Conservation (phyloP, 176 grass and related monocot genomes). For the Carex littledalei region DNA sequence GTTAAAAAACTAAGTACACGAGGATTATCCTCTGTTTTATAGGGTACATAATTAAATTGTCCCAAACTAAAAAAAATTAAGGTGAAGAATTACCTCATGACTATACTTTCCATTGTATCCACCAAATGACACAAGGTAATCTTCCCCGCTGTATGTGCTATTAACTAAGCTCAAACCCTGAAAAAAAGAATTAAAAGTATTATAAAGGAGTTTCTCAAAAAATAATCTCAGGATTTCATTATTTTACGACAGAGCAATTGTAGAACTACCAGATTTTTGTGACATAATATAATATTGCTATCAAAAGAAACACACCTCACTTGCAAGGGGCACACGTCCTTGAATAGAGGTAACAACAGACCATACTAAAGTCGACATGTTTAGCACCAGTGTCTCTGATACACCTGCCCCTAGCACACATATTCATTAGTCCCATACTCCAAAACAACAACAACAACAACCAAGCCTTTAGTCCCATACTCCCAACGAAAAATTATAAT, state of each 20-base stretch:
- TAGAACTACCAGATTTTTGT: not conserved
- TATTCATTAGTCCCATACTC: slow-evolving; percentile 6
- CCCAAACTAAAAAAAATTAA: not conserved
- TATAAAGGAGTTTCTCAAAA: slow-evolving; percentile 1
- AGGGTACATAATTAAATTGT: not conserved
- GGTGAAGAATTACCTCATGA: slow-evolving; percentile 61
- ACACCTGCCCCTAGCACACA: slow-evolving; percentile 55
- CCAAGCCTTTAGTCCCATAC: not conserved
- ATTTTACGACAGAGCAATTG: not conserved
- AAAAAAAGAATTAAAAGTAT: slow-evolving; percentile 25
- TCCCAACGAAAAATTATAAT: slow-evolving; percentile 9
- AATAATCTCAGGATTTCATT: not conserved
- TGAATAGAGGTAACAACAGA: slow-evolving; percentile 82
- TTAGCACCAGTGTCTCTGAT: slow-evolving; percentile 86
- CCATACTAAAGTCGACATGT: slow-evolving; percentile 92
- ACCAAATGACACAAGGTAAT: slow-evolving; percentile 95
- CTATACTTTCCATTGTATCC: slow-evolving; percentile 96
- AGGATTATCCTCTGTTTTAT: not conserved
- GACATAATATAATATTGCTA: slow-evolving; percentile 8
- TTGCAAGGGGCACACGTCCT: slow-evolving; percentile 87
- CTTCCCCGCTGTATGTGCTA: slow-evolving; percentile 67
- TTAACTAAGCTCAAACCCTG: slow-evolving; percentile 84
- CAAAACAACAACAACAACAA: too few species aligned
- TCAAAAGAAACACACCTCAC: slow-evolving; percentile 66
- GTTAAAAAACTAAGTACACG: not conserved